Conservation (phyloP, 805 yeast genomes). For the Wickerhamiella spandovensis region DNA sequence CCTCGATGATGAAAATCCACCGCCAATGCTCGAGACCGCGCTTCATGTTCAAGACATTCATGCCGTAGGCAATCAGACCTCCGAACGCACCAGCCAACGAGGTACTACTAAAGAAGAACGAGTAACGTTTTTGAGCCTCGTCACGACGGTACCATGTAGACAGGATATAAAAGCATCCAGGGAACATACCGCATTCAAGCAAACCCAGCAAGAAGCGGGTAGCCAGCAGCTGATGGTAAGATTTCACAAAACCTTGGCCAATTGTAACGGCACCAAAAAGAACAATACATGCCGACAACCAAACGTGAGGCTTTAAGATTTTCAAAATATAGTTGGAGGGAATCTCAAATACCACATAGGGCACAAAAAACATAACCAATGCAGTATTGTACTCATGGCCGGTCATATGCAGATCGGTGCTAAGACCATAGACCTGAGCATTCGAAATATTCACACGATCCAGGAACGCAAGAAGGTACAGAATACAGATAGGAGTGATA, state of each 20-base stretch:
- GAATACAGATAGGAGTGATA: constrained; percentile 61
- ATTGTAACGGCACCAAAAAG: constrained; percentile 51
- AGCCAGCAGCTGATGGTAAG: constrained; percentile 44
- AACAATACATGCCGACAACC: constrained; percentile 47
- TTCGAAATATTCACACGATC: constrained; percentile 76
- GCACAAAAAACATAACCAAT: constrained; percentile 58
- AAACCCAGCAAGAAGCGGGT: constrained; percentile 55
- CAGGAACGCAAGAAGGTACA: constrained; percentile 63
- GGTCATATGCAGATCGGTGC: constrained; percentile 36
- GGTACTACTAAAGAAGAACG: constrained; percentile 57
- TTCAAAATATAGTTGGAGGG: constrained; percentile 52
- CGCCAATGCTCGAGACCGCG: constrained; percentile 35
- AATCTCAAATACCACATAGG: constrained; percentile 51
- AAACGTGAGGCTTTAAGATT: constrained; percentile 45
- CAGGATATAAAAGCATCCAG: constrained; percentile 59
- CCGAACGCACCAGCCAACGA: constrained; percentile 70
- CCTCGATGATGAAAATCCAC: constrained; percentile 44
- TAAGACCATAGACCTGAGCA: constrained; percentile 62
- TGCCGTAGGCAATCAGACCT: constrained; percentile 57
- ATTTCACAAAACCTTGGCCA: constrained; percentile 51
- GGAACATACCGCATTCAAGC: constrained; percentile 61
- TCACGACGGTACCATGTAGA: constrained; percentile 49
- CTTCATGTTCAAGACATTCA: constrained; percentile 38
- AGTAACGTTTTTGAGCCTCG: constrained; percentile 58
- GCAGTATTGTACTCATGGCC: constrained; percentile 53